phyloP scores from a whole-genome alignment of 768 basidiomycete species.

The Cyathus striatus region DNA sequence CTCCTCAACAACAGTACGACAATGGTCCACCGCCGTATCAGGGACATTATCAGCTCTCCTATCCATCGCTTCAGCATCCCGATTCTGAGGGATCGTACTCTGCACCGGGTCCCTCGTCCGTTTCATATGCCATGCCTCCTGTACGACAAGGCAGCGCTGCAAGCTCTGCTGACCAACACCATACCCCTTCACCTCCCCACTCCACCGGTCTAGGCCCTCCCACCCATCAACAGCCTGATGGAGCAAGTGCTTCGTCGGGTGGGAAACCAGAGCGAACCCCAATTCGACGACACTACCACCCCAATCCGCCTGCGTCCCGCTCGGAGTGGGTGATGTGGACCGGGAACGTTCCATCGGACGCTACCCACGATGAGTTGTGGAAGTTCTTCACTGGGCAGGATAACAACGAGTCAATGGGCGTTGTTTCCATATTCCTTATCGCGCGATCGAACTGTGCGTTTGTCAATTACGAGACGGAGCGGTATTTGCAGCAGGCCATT shows the following conservation, averaged over 20 bases:
- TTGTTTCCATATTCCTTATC: slow-evolving; percentile 87
- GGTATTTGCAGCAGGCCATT: slow-evolving; percentile 62
- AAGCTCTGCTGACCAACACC: background rate
- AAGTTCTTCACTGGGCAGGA: slow-evolving; percentile 60
- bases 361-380: slow-evolving; percentile 82
- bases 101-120: slow-evolving; percentile 9
- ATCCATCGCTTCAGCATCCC: slow-evolving; percentile 17
- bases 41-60: slow-evolving; percentile 22
- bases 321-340: slow-evolving; percentile 98
- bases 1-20: slow-evolving; percentile 20
- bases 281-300: slow-evolving; percentile 59
- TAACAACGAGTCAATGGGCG: slow-evolving; percentile 35
- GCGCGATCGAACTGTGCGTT: slow-evolving; percentile 95
- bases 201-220: slow-evolving; percentile 6
- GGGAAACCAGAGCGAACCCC: slow-evolving; percentile 18
- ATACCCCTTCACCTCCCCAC: slow-evolving; percentile 3
- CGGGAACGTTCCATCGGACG: slow-evolving; percentile 85
- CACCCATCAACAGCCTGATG: slow-evolving; percentile 5
- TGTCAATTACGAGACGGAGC: slow-evolving; percentile 75
- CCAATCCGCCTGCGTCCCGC: slow-evolving; percentile 65
- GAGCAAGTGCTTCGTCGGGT: slow-evolving; percentile 7
- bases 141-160: slow-evolving; percentile 2
- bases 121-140: slow-evolving; percentile 8
- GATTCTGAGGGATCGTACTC: slow-evolving; percentile 15
- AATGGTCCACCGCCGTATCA: slow-evolving; percentile 21